phyloP scores from a whole-genome alignment of 1,139 yeast genomes.

The Zygoascus sp. region DNA sequence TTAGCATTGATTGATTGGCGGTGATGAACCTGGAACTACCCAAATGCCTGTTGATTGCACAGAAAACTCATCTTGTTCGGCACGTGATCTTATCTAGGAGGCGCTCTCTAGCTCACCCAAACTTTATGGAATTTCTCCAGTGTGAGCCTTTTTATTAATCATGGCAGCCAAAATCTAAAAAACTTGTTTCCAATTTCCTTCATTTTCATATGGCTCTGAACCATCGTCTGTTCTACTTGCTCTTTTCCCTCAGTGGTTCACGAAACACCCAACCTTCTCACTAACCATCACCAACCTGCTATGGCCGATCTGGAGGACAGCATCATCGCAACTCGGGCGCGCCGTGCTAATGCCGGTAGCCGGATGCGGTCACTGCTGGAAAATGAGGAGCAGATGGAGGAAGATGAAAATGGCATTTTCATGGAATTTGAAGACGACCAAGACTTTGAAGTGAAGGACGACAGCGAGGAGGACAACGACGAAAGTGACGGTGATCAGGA shows the following conservation, averaged over 20 bases:
- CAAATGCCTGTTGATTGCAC: too few species aligned
- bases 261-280: neutral
- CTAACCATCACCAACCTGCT: neutral
- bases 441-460: slow-evolving; percentile 54
- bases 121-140: too few species aligned
- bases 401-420: slow-evolving; percentile 64
- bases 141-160: too few species aligned
- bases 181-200: too few species aligned
- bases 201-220: too few species aligned
- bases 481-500: slow-evolving; percentile 20
- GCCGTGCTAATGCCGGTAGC: slow-evolving; percentile 90
- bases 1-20: neutral
- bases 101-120: too few species aligned
- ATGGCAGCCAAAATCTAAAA: too few species aligned
- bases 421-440: slow-evolving; percentile 81
- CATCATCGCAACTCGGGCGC: slow-evolving; percentile 57
- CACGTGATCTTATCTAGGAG: too few species aligned
- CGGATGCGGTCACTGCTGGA: slow-evolving; percentile 68
- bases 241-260: too few species aligned
- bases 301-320: slow-evolving; percentile 14
- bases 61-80: too few species aligned
- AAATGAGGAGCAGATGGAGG: slow-evolving; percentile 52
- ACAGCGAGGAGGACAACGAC: slow-evolving; percentile 24
- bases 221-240: too few species aligned
- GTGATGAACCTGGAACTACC: too few species aligned